These are phyloP conservation scores for Talaromyces nanjingensis DNA, from an alignment of 495 filamentous ascomycete species.

Conservation along the genomic window DNA sequence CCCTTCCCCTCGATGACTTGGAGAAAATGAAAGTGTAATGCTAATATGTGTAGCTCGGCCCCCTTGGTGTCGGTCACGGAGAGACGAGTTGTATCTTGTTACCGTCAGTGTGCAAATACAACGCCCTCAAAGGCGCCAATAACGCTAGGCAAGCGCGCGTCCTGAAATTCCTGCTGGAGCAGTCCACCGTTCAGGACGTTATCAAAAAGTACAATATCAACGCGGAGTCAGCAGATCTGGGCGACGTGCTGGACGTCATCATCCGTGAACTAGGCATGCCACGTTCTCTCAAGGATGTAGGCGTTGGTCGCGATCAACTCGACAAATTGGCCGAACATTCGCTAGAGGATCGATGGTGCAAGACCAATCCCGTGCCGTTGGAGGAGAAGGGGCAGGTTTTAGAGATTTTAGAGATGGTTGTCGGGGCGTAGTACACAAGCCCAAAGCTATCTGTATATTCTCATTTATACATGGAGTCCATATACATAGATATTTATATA, in stretches of 20 bases:
- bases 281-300: slow-evolving; percentile 46
- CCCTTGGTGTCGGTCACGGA: slow-evolving; percentile 57
- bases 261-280: slow-evolving; percentile 50
- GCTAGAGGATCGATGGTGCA: slow-evolving; percentile 44
- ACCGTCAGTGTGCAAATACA: slow-evolving; percentile 55
- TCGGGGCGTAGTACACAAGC: not conserved
- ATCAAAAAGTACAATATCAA: slow-evolving; percentile 31
- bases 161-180: slow-evolving; percentile 41
- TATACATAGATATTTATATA: not conserved
- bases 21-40: not conserved
- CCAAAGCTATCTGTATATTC: not conserved
- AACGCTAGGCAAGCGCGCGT: slow-evolving; percentile 38
- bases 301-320: slow-evolving; percentile 46
- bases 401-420: slow-evolving; percentile 48
- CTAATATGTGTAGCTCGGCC: slow-evolving; percentile 37
- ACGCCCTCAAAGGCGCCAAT: slow-evolving; percentile 43
- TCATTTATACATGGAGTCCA: not conserved
- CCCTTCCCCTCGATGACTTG: not conserved
- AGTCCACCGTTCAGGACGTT: slow-evolving; percentile 33
- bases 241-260: slow-evolving; percentile 48
- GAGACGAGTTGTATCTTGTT: slow-evolving; percentile 61
- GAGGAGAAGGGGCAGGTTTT: slow-evolving; percentile 43
- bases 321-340: slow-evolving; percentile 44
- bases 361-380: slow-evolving; percentile 44
- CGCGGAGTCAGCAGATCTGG: slow-evolving; percentile 35